These are phyloP conservation scores for Microbotryum silenes-acaulis DNA, from an alignment of 1,284 basidiomycete genomes.

Conservation along the genomic window DNA sequence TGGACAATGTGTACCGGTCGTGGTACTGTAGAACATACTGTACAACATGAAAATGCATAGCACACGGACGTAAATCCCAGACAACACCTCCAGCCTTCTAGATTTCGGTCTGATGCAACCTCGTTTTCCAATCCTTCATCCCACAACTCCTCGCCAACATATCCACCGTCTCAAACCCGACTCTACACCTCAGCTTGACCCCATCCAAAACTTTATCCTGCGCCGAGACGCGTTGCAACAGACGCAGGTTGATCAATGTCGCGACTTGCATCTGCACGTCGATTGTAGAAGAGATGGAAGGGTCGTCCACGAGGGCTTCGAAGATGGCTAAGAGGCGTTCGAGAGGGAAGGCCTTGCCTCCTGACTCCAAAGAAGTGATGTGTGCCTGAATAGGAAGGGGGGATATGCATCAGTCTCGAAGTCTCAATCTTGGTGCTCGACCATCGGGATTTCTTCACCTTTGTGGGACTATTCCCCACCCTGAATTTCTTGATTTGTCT, in stretches of 20 bases:
- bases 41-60: no score
- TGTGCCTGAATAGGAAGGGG: not conserved
- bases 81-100: no score
- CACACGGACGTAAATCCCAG: no score
- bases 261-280: constrained; percentile 12
- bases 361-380: constrained; percentile 9
- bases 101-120: not conserved
- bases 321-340: constrained; percentile 30
- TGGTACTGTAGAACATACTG: no score
- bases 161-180: constrained; percentile 21
- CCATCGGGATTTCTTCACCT: not conserved
- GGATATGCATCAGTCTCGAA: not conserved
- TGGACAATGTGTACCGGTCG: no score
- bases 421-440: not conserved
- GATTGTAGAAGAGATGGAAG: not conserved
- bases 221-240: constrained; percentile 19
- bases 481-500: not conserved
- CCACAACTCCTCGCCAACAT: constrained; percentile 22
- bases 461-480: not conserved
- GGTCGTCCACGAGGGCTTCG: constrained; percentile 19
- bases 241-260: constrained; percentile 19
- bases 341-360: constrained; percentile 26
- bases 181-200: constrained; percentile 23
- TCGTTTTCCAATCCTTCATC: constrained; percentile 22
- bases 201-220: constrained; percentile 27